These are phyloP conservation scores for Cerrena zonata DNA, from an alignment of 1,284 basidiomycete species.

Conservation along the genomic window DNA sequence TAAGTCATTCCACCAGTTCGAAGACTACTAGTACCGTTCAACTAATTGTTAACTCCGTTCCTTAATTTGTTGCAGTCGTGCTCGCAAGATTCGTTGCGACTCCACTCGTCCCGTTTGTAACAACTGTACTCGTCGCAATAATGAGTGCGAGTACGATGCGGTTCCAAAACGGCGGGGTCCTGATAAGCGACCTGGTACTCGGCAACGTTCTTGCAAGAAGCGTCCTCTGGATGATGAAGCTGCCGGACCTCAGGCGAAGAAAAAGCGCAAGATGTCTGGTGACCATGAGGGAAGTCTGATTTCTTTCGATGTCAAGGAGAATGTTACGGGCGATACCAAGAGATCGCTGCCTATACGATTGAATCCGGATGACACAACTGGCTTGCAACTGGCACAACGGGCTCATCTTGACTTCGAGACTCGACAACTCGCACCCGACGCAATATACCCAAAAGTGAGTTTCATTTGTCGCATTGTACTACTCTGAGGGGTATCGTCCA, in stretches of 20 bases:
- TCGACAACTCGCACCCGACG: constrained; percentile 20
- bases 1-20: constrained; percentile 18
- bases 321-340: constrained; percentile 23
- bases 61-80: constrained; percentile 45
- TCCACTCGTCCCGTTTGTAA: constrained; percentile 72
- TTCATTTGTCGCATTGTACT: constrained; percentile 13
- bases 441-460: constrained; percentile 30
- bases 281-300: constrained; percentile 25
- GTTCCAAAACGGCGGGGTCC: constrained; percentile 75
- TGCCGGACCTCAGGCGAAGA: constrained; percentile 48
- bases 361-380: constrained; percentile 22
- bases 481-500: constrained; percentile 20
- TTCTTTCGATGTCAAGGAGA: constrained; percentile 26
- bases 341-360: constrained; percentile 19
- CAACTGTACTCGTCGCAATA: constrained; percentile 70
- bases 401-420: constrained; percentile 25
- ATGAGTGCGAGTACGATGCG: constrained; percentile 70
- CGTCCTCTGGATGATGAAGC: constrained; percentile 48
- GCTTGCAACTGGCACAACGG: constrained; percentile 19
- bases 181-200: constrained; percentile 75
- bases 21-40: constrained; percentile 6
- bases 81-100: constrained; percentile 78
- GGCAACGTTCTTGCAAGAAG: constrained; percentile 77
- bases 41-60: constrained; percentile 7
- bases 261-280: constrained; percentile 43